phyloP scores from a whole-genome alignment of 495 filamentous ascomycete genomes.

The Umbilicaria muhlenbergii region DNA sequence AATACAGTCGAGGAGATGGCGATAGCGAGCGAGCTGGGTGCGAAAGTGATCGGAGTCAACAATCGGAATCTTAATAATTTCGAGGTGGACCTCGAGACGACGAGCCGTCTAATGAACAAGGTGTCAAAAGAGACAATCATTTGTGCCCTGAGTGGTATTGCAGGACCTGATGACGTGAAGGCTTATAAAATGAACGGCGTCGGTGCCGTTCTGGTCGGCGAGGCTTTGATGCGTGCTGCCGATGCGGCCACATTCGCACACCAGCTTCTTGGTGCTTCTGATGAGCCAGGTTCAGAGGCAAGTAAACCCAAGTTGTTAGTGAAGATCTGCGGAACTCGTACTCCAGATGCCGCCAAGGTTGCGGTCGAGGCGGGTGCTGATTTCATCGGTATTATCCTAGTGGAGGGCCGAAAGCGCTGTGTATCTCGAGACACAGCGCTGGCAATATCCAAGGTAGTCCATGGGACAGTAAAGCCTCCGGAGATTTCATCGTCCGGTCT shows the following conservation, averaged over 20 bases:
- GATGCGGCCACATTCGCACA: constrained; percentile 69
- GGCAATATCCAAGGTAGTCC: constrained; percentile 65
- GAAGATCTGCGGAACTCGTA: constrained; percentile 93
- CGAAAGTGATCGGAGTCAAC: constrained; percentile 96
- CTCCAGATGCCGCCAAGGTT: constrained; percentile 58
- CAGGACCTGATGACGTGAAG: constrained; percentile 76
- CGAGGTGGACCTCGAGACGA: constrained; percentile 90
- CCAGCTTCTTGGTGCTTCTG: constrained; percentile 51
- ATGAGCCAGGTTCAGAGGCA: neutral
- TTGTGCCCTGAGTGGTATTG: constrained; percentile 89
- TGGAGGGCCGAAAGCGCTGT: constrained; percentile 59
- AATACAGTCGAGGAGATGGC: constrained; percentile 90
- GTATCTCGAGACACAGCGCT: constrained; percentile 64
- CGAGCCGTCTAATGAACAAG: constrained; percentile 72
- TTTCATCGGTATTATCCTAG: constrained; percentile 83
- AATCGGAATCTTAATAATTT: constrained; percentile 93
- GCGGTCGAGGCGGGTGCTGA: constrained; percentile 85
- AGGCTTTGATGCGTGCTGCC: constrained; percentile 82
- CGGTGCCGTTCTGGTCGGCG: constrained; percentile 84
- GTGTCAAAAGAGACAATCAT: constrained; percentile 78
- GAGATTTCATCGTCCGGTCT: constrained; percentile 7
- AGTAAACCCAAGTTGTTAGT: constrained; percentile 37
- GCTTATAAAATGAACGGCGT: constrained; percentile 80
- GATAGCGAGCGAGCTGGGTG: constrained; percentile 67
- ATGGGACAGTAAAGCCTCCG: constrained; percentile 35